phyloP scores from a whole-genome alignment of 805 yeast species.

The Yamadazyma sp. region DNA sequence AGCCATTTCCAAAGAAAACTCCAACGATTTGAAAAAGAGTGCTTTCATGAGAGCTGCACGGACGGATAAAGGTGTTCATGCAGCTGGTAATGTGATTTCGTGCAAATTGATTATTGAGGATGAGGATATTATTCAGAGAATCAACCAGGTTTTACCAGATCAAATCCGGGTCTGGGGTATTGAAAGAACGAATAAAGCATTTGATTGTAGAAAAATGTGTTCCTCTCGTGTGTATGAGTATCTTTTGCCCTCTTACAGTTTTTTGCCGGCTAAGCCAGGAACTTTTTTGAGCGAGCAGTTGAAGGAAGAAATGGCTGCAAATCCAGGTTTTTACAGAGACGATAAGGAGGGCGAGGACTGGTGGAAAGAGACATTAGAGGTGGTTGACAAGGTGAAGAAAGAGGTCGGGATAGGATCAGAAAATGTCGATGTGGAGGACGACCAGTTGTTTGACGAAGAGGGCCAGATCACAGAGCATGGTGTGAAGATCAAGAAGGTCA shows the following conservation, averaged over 20 bases:
- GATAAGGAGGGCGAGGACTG: conserved; percentile 72
- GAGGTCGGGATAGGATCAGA: conserved; percentile 7
- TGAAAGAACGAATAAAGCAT: conserved; percentile 82
- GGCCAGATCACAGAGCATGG: conserved; percentile 37
- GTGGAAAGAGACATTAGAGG: conserved; percentile 55
- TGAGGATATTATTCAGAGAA: conserved; percentile 65
- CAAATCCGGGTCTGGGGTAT: conserved; percentile 93
- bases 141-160: conserved; percentile 75
- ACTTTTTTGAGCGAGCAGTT: conserved; percentile 64
- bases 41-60: conserved; percentile 87
- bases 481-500: conserved; percentile 41
- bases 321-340: conserved; percentile 59
- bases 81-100: conserved; percentile 91
- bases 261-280: conserved; percentile 85
- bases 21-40: conserved; percentile 82
- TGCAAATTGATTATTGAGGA: conserved; percentile 84
- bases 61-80: conserved; percentile 96
- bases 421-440: conserved; percentile 4
- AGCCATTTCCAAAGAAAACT: conserved; percentile 81
- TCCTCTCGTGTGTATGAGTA: conserved; percentile 95
- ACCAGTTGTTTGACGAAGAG: conserved; percentile 28
- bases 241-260: conserved; percentile 84
- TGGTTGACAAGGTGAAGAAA: conserved; percentile 5
- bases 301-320: conserved; percentile 47
- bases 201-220: conserved; percentile 94